Evolutionary conservation across 2,329 filamentous ascomycete genomes (phyloP), one percentile per base, ranked within the genome.

Genomic region (Neocucurbitaria cava): DNA sequence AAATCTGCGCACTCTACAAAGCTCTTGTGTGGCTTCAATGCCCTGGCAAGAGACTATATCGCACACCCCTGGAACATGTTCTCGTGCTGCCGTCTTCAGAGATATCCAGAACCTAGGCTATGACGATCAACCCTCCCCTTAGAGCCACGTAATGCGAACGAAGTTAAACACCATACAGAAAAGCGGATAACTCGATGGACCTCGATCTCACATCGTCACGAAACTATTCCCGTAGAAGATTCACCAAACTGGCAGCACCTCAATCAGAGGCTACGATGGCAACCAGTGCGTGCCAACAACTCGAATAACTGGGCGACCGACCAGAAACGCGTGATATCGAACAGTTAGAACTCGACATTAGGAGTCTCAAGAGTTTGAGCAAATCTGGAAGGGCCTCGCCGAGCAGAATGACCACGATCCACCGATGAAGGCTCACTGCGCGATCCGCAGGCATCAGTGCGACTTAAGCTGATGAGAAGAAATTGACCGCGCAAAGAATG

Each of bases 1-100:
- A 64, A 26, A 62, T 68, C 38, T 46, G 58, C 21, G 58, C 65
- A 20, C 58, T 61, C 3, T 68, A 64, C 52, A 62, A 66, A 46
- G 56, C 60, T 5, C 58, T 65, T 9, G 54, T 33, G 3, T 51
- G 62, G 11, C 46, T 52, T 8, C 46, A 62, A 28, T 56, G 67
- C 46, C 59, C 61, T 3, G 53, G 64, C 20, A 61, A 65, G 36
- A 62, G 43, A 3, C 8, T 55, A 3, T 39, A 61, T n/a, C 43
- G 61, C 13, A 5, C 53, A 18, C 43, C 56, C 18, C 33, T 30
- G 11, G 58, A 59, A 23, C 56, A 58, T n/a, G 51, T 52, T 21
- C 28, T 10, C 54, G 58, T 46, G 50, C 56, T 24, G 33, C 50
- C 8, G 49, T 36, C 4, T 61, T 63, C 35, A 43, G 39, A 1